Evolutionary conservation across 352 stramenopile genomes (phyloP), one percentile per base, ranked within the genome.

Genomic region (Phytopythium sindhum): DNA sequence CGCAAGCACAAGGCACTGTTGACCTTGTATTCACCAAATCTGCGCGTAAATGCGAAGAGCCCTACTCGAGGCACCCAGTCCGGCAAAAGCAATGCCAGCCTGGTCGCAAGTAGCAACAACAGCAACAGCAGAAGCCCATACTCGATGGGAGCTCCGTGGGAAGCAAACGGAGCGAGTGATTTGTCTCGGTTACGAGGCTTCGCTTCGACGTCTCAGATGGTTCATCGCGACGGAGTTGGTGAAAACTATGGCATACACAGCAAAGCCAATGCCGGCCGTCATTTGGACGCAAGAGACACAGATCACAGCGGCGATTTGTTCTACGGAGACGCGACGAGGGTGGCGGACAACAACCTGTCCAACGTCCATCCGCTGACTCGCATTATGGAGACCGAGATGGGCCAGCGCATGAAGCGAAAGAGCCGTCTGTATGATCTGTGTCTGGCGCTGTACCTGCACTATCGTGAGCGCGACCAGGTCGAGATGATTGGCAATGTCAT

Each of bases 381-480:
- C 12, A 88, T 90, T 26, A 90, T 88, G 78, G 75, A 88, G 61
- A 88, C 79, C 1, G 66, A 77, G 4, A 53, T 90, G 28, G 79
- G 77, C 1, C 63, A 75, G 52, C 76, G 72, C 44, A 80, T 88
- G 39, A 87, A 87, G 57, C 69, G 74, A 29, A 87, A 88, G 74
- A 87, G 74, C 45, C 77, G 70, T 2, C 59, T 86, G 57, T 86
- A 90, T 51, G 73, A 86, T 42, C 41, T 88, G 12, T 88, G 79
- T 17, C 64, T 90, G 21, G 58, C 61, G 19, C 62, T 88, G 55
- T 90, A 87, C 47, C 39, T 88, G 39, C 79, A 75, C 10, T 90
- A 81, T 45, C 73, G 81, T 0, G 77, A 85, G 52, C 78, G 73
- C 29, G 79, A 88, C 61, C 77, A 77, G 15, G 64, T 67, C 23